phyloP scores from a whole-genome alignment of 345 rosid genomes.

The Eucalyptus regnans region DNA sequence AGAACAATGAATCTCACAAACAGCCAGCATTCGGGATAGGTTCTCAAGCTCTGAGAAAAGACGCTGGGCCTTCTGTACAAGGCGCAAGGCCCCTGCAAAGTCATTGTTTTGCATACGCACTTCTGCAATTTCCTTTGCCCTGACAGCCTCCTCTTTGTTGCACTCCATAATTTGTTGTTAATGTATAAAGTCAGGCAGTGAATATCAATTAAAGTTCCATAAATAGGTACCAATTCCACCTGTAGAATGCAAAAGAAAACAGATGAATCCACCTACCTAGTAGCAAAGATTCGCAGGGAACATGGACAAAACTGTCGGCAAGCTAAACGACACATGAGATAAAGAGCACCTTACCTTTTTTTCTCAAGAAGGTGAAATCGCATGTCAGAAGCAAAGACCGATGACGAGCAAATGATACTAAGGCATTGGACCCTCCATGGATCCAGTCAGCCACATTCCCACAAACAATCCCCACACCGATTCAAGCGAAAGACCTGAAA shows the following conservation, averaged over 20 bases:
- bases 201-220: background rate
- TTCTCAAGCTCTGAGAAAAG: conserved; percentile 60
- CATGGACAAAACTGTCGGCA: background rate
- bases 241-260: background rate
- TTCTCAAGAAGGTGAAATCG: background rate
- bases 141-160: conserved; percentile 81
- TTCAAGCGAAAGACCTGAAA: background rate
- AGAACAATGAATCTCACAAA: conserved; percentile 67
- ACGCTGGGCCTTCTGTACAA: conserved; percentile 50
- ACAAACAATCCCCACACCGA: background rate
- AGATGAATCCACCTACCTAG: background rate
- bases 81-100: conserved; percentile 39
- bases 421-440: background rate
- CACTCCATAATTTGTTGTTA: conserved; percentile 43
- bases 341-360: background rate
- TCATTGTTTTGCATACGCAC: conserved; percentile 43
- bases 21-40: conserved; percentile 47
- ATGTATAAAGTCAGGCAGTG: background rate
- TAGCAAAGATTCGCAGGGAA: background rate
- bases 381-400: background rate
- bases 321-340: background rate
- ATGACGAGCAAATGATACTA: background rate
- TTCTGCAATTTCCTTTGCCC: conserved; percentile 63
- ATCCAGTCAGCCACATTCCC: background rate
- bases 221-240: background rate